phyloP scores from a whole-genome alignment of 2,329 filamentous ascomycete genomes.

The Trichoderma gracile region DNA sequence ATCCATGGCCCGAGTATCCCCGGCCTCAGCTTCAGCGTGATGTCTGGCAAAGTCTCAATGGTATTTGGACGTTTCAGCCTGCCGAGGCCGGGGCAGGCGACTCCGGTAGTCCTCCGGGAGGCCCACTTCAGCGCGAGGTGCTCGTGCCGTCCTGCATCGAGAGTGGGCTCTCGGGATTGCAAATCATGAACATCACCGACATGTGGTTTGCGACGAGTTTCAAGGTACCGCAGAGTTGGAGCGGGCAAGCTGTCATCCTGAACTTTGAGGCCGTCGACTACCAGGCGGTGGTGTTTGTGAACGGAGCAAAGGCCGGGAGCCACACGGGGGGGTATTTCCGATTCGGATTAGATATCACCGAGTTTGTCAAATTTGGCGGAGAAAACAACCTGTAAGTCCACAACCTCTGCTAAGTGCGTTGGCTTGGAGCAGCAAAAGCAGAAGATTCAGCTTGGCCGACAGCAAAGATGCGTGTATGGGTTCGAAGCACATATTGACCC shows the following conservation, averaged over 20 bases:
- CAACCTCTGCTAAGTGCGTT: too few relatives aligned
- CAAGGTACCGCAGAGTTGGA: slow-evolving; percentile 50
- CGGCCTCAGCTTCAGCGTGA: slow-evolving; percentile 57
- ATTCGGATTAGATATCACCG: slow-evolving; percentile 61
- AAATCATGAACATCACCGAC: slow-evolving; percentile 43
- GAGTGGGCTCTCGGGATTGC: slow-evolving; percentile 52
- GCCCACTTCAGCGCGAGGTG: slow-evolving; percentile 42
- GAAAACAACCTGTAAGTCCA: slow-evolving; percentile 55
- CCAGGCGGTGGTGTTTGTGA: slow-evolving; percentile 59
- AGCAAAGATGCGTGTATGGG: background rate
- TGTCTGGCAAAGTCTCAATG: slow-evolving; percentile 58
- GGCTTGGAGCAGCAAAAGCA: background rate
- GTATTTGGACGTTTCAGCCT: slow-evolving; percentile 56
- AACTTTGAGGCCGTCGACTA: slow-evolving; percentile 63
- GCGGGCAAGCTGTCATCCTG: slow-evolving; percentile 47
- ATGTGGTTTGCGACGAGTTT: slow-evolving; percentile 57
- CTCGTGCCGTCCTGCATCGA: slow-evolving; percentile 48
- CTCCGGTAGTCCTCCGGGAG: slow-evolving; percentile 27
- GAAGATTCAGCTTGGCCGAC: too few relatives aligned
- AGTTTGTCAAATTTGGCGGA: slow-evolving; percentile 42
- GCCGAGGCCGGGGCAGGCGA: slow-evolving; percentile 31
- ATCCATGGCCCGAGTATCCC: slow-evolving; percentile 60
- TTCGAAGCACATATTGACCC: background rate
- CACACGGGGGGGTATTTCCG: slow-evolving; percentile 63
- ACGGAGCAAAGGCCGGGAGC: slow-evolving; percentile 52